Conservation (phyloP, 805 yeast genomes). For the Metschnikowia kofuensis region DNA sequence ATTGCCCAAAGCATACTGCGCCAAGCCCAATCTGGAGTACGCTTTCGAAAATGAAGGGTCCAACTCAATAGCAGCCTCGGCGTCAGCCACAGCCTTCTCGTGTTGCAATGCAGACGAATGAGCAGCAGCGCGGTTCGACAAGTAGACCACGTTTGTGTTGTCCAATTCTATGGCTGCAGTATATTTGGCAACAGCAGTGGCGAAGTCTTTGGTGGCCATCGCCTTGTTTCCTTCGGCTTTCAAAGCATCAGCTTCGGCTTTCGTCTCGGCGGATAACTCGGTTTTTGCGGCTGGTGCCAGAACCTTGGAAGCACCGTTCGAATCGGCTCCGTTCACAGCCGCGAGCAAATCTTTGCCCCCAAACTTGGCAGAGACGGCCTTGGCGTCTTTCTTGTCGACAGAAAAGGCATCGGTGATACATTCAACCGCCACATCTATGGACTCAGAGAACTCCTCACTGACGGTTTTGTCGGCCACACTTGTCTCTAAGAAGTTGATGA, state of each 20-base stretch:
- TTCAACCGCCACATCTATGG: constrained; percentile 90
- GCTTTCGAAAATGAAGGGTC: constrained; percentile 88
- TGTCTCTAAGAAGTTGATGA: constrained; percentile 66
- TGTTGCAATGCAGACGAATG: constrained; percentile 75
- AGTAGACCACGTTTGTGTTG: constrained; percentile 76
- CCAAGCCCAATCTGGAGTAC: constrained; percentile 91
- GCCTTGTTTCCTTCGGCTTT: constrained; percentile 88
- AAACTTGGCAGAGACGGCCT: constrained; percentile 34
- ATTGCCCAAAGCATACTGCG: constrained; percentile 92
- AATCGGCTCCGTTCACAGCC: constrained; percentile 31
- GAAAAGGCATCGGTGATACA: constrained; percentile 86
- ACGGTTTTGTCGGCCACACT: constrained; percentile 61
- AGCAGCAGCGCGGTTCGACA: constrained; percentile 96
- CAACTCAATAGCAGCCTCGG: constrained; percentile 71
- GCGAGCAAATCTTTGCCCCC: constrained; percentile 48
- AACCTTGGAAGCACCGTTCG: too few relatives aligned
- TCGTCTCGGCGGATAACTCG: constrained; percentile 50
- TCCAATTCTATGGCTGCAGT: constrained; percentile 72
- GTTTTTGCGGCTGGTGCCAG: constrained; percentile 23
- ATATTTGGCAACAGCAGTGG: constrained; percentile 71
- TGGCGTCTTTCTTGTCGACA: constrained; percentile 48
- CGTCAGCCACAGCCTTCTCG: constrained; percentile 77
- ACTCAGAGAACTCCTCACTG: constrained; percentile 77
- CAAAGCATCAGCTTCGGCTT: constrained; percentile 75
- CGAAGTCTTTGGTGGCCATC: constrained; percentile 74